phyloP scores from a whole-genome alignment of 1,284 basidiomycete species.

The Heterobasidion occidentale region DNA sequence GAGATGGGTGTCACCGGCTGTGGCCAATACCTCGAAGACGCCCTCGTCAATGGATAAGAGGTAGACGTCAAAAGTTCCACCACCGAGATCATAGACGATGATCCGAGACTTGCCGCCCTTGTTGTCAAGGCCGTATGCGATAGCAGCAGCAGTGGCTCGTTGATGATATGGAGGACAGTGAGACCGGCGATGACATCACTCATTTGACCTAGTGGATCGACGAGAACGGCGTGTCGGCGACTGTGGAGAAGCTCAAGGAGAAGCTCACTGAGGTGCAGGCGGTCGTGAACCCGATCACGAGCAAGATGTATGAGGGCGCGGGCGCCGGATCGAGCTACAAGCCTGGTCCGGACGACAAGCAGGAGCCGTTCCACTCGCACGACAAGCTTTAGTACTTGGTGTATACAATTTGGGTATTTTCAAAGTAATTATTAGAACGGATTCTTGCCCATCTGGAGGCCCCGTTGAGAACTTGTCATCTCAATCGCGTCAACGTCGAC shows the following conservation, averaged over 20 bases:
- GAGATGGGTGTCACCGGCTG: constrained; percentile 97
- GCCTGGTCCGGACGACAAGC: constrained; percentile 31
- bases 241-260: constrained; percentile 87
- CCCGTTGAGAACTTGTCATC: background rate
- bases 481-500: background rate
- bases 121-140: constrained; percentile 98
- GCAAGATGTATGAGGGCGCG: constrained; percentile 60
- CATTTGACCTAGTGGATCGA: background rate
- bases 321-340: constrained; percentile 18
- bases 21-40: constrained; percentile 96
- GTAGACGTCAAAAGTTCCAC: constrained; percentile 85
- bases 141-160: constrained; percentile 97
- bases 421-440: background rate
- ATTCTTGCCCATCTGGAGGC: background rate
- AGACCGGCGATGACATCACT: constrained; percentile 82
- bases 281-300: constrained; percentile 57
- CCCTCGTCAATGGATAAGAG: constrained; percentile 96
- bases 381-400: constrained; percentile 49
- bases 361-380: constrained; percentile 51
- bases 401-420: background rate
- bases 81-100: constrained; percentile 91
- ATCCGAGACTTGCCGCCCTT: constrained; percentile 90
- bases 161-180: constrained; percentile 95
- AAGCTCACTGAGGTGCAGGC: constrained; percentile 66
- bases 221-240: constrained; percentile 35